These are phyloP conservation scores for Nasturtium officinale DNA, from an alignment of 345 rosid species.

Conservation along the genomic window DNA sequence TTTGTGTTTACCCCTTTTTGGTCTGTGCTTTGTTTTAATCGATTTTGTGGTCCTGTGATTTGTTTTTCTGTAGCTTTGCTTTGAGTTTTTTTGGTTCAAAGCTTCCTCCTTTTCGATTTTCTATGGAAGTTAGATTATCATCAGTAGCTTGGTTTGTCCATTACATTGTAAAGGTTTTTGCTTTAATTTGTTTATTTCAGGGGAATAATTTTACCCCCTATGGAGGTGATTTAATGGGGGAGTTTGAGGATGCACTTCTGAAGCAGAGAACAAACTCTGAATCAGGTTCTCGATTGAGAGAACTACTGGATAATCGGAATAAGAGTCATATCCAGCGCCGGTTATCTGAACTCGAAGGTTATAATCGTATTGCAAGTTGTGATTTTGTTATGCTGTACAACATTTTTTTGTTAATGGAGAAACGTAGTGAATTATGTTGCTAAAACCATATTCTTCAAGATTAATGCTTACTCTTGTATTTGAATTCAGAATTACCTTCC, in stretches of 20 bases:
- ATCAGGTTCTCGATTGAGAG: constrained; percentile 58
- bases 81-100: not conserved
- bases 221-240: constrained; percentile 69
- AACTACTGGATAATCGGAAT: constrained; percentile 56
- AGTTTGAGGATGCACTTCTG: constrained; percentile 81
- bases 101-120: not conserved
- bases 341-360: constrained; percentile 86
- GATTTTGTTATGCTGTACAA: too few relatives aligned
- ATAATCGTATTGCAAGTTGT: constrained; percentile 7
- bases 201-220: constrained; percentile 42
- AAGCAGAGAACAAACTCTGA: constrained; percentile 59
- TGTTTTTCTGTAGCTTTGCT: constrained; percentile 8
- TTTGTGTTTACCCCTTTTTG: not conserved
- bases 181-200: constrained; percentile 41
- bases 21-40: not conserved
- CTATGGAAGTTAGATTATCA: not conserved
- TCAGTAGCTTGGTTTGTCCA: constrained; percentile 2
- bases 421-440: not conserved
- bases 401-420: not conserved
- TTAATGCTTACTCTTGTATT: constrained; percentile 33
- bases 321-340: constrained; percentile 72
- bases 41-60: constrained; percentile 21
- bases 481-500: constrained; percentile 78
- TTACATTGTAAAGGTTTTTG: not conserved
- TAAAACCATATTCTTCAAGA: not conserved